Percentiles rank a stretch among this genome's conserved stretches.
These are phyloP conservation scores for Dactylellina parvicollis DNA, from an alignment of 2,329 filamentous ascomycete species.

Conservation along the genomic window DNA sequence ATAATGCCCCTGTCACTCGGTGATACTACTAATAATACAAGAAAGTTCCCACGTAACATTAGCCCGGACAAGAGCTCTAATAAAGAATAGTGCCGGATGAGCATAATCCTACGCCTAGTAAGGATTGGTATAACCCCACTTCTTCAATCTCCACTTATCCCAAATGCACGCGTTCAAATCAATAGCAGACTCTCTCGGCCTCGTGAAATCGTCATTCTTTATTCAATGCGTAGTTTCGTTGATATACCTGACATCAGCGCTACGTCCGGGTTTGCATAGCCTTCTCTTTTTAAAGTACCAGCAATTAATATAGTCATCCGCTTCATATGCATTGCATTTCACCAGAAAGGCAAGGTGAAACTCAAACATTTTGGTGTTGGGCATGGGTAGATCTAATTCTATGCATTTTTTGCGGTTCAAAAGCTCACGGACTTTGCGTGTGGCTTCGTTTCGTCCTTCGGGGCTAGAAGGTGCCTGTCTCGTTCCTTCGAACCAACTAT, in stretches of 20 bases:
- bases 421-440: not conserved
- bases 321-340: not conserved
- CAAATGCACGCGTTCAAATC: conserved; percentile 29
- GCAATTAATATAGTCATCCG: not conserved
- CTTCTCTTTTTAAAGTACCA: conserved; percentile 3
- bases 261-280: conserved; percentile 1
- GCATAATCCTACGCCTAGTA: not conserved
- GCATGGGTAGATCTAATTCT: not conserved
- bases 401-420: not conserved
- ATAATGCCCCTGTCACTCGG: too few species aligned
- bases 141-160: conserved; percentile 23
- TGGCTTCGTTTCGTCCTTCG: not conserved
- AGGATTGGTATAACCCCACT: conserved; percentile 16
- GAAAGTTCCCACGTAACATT: not conserved
- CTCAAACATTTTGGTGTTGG: conserved; percentile 1
- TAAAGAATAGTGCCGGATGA: conserved; percentile 2
- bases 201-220: not conserved
- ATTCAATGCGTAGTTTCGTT: not conserved
- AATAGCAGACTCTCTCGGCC: not conserved
- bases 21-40: too few species aligned
- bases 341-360: conserved; percentile 5
- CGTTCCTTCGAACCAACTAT: conserved; percentile 3
- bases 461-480: not conserved
- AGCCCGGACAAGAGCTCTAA: not conserved
- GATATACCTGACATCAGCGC: not conserved